Base-by-base conservation (phyloP, 371 early-diverging fungal species). In the Actinomucor elegans region DNA sequence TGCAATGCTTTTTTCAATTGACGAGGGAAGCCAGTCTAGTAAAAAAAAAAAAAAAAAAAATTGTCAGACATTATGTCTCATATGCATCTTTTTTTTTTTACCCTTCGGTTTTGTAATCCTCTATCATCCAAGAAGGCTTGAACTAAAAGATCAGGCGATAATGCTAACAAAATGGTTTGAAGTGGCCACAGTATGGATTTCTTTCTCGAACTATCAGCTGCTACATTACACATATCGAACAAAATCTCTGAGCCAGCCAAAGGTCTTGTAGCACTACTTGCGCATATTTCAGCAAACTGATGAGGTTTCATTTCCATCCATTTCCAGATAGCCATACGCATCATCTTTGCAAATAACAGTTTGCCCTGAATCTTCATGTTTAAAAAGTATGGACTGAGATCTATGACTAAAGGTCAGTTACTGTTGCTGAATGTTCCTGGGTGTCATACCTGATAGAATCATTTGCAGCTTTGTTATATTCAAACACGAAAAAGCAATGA, bases 321-420 rank as follows among this genome's bases (percentile, higher is more conserved):
- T 61, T 86, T 88, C 92, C 92, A 93, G 52, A 93, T 90, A 3
- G 87, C 83, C n/a, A 79, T 76, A 43, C 87, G 75, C 36, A 91
- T 72, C 40, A 85, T 79, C 29, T 83, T 78, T 2, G 89, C 85
- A 62, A 86, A 77, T 12, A 82, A 64, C n/a, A 83, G 66, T 58
- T 88, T 89, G 0, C 86, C 84, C 6, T 82, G 64, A n/a, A 81
- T 75, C 40, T 84, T 78, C 50, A 92, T 80, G 36, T 83, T 79
- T 37, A 81, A 56, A 48, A 87, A 86, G 7, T 76, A 72, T 9
- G 80, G 68, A 27, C 81, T 78, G 18, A 91, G 44, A 59, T 89
- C 92, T 86, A 42, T 42, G 45, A 33, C 4, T 43, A 41, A 52
- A 33, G 18, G 41, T 27, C 2, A 44, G n/a, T 37, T n/a, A n/a